Percentiles rank a stretch among this genome's conserved stretches.
Evolutionary conservation across 345 rosid genomes (phyloP).

Genomic region (Erodium maritimum): DNA sequence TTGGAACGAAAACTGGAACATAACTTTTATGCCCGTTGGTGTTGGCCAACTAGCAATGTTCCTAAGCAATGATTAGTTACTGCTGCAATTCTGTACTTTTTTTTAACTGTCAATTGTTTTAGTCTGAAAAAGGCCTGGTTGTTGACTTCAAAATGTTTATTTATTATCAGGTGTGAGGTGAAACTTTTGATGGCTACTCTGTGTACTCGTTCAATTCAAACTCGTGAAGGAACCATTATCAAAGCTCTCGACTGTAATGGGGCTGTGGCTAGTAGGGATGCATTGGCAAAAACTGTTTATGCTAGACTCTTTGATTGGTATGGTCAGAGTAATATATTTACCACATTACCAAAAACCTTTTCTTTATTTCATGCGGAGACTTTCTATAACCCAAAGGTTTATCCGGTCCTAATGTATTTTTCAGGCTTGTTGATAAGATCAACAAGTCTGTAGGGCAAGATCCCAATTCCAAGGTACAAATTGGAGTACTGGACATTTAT

Average conservation of each 20-base stretch:
- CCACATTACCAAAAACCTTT: conserved; percentile 4
- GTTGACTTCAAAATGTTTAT: no score
- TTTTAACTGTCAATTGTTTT: neutral
- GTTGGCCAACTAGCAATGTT: neutral
- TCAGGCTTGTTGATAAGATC: conserved; percentile 91
- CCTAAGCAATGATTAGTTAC: neutral
- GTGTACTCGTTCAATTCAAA: conserved; percentile 84
- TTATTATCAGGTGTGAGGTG: conserved; percentile 63
- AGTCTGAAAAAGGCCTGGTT: no score
- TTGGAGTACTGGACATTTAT: conserved; percentile 94
- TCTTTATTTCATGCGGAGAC: neutral
- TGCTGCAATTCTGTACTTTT: neutral
- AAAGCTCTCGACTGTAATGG: conserved; percentile 88
- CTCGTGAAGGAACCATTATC: conserved; percentile 86
- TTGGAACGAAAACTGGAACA: neutral
- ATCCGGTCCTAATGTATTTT: conserved; percentile 12
- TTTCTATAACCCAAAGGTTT: conserved; percentile 5
- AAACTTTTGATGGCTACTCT: conserved; percentile 63
- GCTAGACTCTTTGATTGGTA: conserved; percentile 95
- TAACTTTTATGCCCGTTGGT: neutral
- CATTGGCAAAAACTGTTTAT: conserved; percentile 88
- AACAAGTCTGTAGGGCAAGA: conserved; percentile 95
- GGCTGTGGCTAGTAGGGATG: conserved; percentile 92
- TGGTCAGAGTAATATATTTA: conserved; percentile 1
- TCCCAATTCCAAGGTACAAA: conserved; percentile 50